Conservation (phyloP, 1,284 basidiomycete species). For the Stygiomarasmius scandens region DNA sequence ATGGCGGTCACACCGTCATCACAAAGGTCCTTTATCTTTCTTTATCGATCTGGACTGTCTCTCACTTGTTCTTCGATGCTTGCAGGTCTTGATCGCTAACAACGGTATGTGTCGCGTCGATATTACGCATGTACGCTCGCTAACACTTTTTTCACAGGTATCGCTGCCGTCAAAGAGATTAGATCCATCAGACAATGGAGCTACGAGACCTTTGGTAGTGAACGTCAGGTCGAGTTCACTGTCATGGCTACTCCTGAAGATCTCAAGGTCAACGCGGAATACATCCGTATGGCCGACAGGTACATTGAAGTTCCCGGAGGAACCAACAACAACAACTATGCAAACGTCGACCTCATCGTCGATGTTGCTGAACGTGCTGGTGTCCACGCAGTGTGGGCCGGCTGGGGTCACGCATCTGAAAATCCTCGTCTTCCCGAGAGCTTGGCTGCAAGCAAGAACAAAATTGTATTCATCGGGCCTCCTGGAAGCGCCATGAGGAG, state of each 20-base stretch:
- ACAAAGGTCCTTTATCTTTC: constrained; percentile 74
- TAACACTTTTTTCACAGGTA: constrained; percentile 57
- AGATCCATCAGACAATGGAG: constrained; percentile 99
- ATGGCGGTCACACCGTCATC: constrained; percentile 98
- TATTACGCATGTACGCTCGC: constrained; percentile 19
- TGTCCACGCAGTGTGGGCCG: constrained; percentile 99
- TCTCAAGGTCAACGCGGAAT: constrained; percentile 98
- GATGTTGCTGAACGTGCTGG: constrained; percentile 97
- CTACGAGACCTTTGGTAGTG: constrained; percentile 98
- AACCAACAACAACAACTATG: constrained; percentile 99
- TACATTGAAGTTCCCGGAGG: constrained; percentile 99
- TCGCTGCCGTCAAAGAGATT: constrained; percentile 99
- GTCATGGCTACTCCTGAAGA: constrained; percentile 99
- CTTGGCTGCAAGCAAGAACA: constrained; percentile 88
- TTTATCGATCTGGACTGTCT: constrained; percentile 2
- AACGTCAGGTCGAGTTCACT: constrained; percentile 96
- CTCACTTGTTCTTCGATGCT: constrained; percentile 1
- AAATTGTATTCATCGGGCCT: constrained; percentile 99
- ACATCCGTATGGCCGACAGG: constrained; percentile 99
- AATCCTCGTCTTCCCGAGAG: constrained; percentile 98
- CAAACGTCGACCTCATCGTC: constrained; percentile 99
- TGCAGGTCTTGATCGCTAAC: constrained; percentile 92
- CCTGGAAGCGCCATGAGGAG: constrained; percentile 99
- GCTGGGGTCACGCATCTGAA: constrained; percentile 99
- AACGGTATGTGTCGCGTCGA: constrained; percentile 65